These are phyloP conservation scores for Thielaviopsis musarum DNA, from an alignment of 2,329 filamentous ascomycete species.

Conservation along the genomic window DNA sequence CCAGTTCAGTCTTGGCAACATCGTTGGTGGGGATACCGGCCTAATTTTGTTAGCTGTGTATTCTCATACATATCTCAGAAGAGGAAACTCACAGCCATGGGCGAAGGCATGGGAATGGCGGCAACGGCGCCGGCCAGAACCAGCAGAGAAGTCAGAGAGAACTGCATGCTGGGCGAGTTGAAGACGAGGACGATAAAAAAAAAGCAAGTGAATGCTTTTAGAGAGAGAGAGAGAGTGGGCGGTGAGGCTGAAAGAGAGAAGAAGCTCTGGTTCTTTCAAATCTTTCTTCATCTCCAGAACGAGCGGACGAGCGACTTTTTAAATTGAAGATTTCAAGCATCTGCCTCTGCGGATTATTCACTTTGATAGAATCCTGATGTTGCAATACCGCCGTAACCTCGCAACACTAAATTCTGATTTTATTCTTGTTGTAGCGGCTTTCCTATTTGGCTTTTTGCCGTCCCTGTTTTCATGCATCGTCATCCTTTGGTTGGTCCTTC, in stretches of 20 bases:
- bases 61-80: not conserved
- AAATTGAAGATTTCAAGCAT: not conserved
- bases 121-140: constrained; percentile 16
- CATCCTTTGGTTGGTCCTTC: not conserved
- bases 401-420: no score
- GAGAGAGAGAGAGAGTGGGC: not conserved
- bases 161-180: constrained; percentile 17
- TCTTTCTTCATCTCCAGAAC: not conserved
- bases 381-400: no score
- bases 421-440: no score
- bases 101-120: constrained; percentile 16
- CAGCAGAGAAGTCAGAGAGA: constrained; percentile 17
- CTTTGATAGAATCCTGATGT: no score
- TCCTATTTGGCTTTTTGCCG: not conserved
- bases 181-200: not conserved
- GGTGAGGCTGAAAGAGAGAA: not conserved
- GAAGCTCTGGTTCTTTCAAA: not conserved
- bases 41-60: constrained; percentile 15
- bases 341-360: no score
- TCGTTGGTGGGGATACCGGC: constrained; percentile 46
- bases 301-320: not conserved
- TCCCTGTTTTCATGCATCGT: not conserved
- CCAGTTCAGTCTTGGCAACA: constrained; percentile 40
- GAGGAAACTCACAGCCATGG: constrained; percentile 16
- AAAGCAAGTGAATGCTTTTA: not conserved